Percentiles rank a stretch among this genome's conserved stretches.
These are phyloP conservation scores for Geotrichum carabidarum DNA, from an alignment of 1,139 yeast species.

Conservation along the genomic window DNA sequence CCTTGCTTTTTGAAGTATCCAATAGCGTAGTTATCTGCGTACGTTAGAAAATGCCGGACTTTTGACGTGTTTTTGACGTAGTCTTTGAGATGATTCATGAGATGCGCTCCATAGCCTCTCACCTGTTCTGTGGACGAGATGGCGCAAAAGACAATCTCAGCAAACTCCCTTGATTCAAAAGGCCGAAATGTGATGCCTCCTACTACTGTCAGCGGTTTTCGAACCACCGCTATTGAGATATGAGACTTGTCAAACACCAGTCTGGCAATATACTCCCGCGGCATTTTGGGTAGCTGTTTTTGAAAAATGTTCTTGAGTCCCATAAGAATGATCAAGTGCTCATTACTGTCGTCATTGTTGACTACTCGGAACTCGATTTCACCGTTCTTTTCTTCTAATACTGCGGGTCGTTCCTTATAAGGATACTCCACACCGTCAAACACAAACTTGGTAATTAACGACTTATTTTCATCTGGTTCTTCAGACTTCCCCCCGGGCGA, in stretches of 20 bases:
- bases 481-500: not conserved
- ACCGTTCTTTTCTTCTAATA: slow-evolving; percentile 85
- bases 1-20: slow-evolving; percentile 98
- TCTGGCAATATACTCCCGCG: slow-evolving; percentile 90
- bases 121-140: slow-evolving; percentile 97
- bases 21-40: slow-evolving; percentile 97
- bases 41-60: slow-evolving; percentile 82
- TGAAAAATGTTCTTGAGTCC: slow-evolving; percentile 95
- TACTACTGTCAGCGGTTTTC: slow-evolving; percentile 89
- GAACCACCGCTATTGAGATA: slow-evolving; percentile 89
- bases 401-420: slow-evolving; percentile 89
- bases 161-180: slow-evolving; percentile 82
- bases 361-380: slow-evolving; percentile 92
- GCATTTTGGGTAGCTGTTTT: slow-evolving; percentile 97
- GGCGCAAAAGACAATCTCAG: slow-evolving; percentile 97
- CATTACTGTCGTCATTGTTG: slow-evolving; percentile 84
- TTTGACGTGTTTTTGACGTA: slow-evolving; percentile 77
- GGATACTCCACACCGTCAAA: slow-evolving; percentile 77
- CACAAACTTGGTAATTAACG: slow-evolving; percentile 44
- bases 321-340: slow-evolving; percentile 83
- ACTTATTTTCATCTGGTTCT: not conserved
- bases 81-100: slow-evolving; percentile 95
- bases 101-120: slow-evolving; percentile 95
- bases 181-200: slow-evolving; percentile 98
- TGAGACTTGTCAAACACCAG: slow-evolving; percentile 92